Percentiles rank a stretch among this genome's conserved stretches.
Conservation (phyloP, 2,329 filamentous ascomycete species). For the Talaromyces marneffei region DNA sequence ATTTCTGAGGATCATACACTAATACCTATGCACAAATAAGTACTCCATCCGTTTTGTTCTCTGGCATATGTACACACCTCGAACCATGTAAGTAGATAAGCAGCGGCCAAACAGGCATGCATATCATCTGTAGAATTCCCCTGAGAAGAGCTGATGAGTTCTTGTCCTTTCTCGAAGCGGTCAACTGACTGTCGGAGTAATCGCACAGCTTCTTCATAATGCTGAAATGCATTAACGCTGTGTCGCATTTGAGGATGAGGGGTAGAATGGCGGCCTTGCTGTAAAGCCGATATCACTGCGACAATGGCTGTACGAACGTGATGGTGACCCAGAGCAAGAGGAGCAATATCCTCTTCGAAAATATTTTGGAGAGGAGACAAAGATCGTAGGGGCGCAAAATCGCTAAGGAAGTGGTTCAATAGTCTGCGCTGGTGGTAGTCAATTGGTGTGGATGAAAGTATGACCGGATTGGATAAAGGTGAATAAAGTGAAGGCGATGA, state of each 20-base stretch:
- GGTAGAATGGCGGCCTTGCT: background rate
- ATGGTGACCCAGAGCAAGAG: background rate
- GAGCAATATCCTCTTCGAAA: conserved; percentile 1
- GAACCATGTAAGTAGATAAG: conserved; percentile 1
- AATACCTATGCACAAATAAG: background rate
- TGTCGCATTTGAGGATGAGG: background rate
- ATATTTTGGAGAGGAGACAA: conserved; percentile 1
- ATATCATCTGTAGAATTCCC: background rate
- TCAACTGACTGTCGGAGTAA: background rate
- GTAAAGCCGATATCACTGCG: background rate
- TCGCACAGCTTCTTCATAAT: conserved; percentile 5
- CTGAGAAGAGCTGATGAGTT: background rate
- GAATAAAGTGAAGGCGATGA: background rate
- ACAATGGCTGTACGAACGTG: conserved; percentile 1
- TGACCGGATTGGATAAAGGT: background rate
- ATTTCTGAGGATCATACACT: conserved; percentile 4
- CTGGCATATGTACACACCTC: background rate
- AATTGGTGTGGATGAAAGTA: background rate
- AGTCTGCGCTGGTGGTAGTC: background rate
- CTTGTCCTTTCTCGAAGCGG: background rate
- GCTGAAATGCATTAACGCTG: background rate
- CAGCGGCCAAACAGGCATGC: background rate
- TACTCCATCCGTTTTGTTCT: background rate
- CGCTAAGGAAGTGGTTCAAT: background rate
- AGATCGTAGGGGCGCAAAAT: background rate